Base-by-base conservation (phyloP, 2,329 filamentous ascomycete species). In the Aspergillus udagawae region DNA sequence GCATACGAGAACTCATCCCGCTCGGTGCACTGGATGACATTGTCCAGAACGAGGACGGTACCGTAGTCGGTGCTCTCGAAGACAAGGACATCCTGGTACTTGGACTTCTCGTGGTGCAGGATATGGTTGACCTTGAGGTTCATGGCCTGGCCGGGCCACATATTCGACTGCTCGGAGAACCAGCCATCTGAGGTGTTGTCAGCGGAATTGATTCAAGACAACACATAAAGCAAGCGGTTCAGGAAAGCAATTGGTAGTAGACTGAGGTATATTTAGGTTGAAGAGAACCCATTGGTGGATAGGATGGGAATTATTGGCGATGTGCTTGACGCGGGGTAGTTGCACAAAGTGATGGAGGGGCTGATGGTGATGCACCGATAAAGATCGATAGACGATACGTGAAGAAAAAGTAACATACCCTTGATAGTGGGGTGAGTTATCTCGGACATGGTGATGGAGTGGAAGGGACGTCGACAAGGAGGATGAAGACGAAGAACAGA, bases 111-210 rank as follows among this genome's bases (percentile, higher is more conserved):
- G 83, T 97, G 93, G 85, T 97, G 92, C 63, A 99, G 84, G 73
- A 99, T 88, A 83, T 97, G 91, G 78, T 99, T 93, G 79, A 99
- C 94, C 80, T 90, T 92, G 75, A 96, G 88, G 68, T 90, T 97
- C 93, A 97, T 97, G 76, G 94, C 94, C 83, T 97, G 94, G 76
- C 94, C 91, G 62, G 94, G 93, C 94, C 94, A 99, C 93, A 99
- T 97, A 74, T 94, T 83, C 69, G 90, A 96, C 80, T 96, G 92
- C 82, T 99, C 94, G 78, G 92, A 90, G 89, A 99, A 99, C 94
- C 94, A 99, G 82, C 93, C 94, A 96, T 97, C 94, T 96, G 67
- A 17, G 58, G 61, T n/a, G 51, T 49, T 21, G 56, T 65, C 59
- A 53, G 59, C 42, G 44, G 9, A 12, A 25, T 27, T 47, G 20